Base-by-base conservation (phyloP, 2,329 filamentous ascomycete species). In the Hymenoscyphus repandus region DNA sequence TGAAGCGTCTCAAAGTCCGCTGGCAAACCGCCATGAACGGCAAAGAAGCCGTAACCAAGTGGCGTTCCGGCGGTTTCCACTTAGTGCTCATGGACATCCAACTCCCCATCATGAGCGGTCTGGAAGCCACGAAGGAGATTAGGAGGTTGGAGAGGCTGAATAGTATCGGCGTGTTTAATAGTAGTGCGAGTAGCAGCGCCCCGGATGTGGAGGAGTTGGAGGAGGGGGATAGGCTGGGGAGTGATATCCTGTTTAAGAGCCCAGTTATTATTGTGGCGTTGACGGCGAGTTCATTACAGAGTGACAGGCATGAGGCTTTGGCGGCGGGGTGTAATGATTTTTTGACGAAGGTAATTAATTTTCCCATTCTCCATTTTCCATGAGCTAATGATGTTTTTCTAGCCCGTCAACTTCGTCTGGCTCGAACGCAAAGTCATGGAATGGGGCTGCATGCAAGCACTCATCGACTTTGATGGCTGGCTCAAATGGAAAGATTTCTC, bases 381-480 rank as follows among this genome's bases (percentile, higher is more conserved):
- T 52, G 46, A 40, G 6, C 38, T 39, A 37, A 34, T 20, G 17
- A 34, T 18, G 55, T 11, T 41, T 56, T 57, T 30, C 54, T 43
- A 96, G 89, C 93, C 93, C 17, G 92, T 99, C 60, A 95, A 95
- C 68, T 96, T 96, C 66, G 87, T 95, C 53, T 99, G 92, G 91
- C 80, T 99, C 22, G 90, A 96, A 68, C 83, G 92, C 51, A 99
- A 99, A 69, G 91, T 97, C 61, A 96, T 95, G 72, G 93, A 99
- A 75, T 99, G 93, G 93, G 93, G 93, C 50, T 97, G 93, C 74
- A 99, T 99, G 93, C 93, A 97, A 73, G 93, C 93, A 9, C 78
- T 99, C 20, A 97, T 99, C 64, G 93, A 99, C 72, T 97, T 93
- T 67, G 92, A 97, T 67, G 93, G 93, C 55, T 99, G 93, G 93